phyloP scores from a whole-genome alignment of 1,139 yeast genomes.

The Taphrina flavorubra region DNA sequence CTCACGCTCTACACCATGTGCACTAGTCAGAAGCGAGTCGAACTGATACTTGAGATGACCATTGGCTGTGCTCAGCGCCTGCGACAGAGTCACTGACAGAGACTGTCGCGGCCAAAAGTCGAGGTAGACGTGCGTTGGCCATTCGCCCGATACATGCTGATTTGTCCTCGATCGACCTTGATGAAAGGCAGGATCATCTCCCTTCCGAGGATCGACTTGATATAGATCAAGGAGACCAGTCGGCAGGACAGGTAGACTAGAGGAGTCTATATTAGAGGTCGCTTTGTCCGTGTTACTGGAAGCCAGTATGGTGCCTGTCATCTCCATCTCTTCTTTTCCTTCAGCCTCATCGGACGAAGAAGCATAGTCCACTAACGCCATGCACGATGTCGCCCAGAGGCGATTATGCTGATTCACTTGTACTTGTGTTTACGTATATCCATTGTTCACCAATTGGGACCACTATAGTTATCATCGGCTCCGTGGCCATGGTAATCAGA shows the following conservation, averaged over 20 bases:
- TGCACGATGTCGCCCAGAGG: neutral
- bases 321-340: neutral
- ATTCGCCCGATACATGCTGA: slow-evolving; percentile 18
- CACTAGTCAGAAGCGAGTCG: slow-evolving; percentile 11
- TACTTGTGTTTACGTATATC: too few relatives aligned
- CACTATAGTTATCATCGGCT: too few relatives aligned
- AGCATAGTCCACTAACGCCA: slow-evolving; percentile 13
- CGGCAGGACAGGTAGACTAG: slow-evolving; percentile 10
- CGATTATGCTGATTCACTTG: too few relatives aligned
- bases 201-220: slow-evolving; percentile 30
- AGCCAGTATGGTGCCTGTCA: neutral
- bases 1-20: slow-evolving; percentile 8
- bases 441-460: too few relatives aligned
- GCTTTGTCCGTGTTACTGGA: neutral
- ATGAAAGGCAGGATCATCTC: slow-evolving; percentile 34
- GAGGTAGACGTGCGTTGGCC: slow-evolving; percentile 34
- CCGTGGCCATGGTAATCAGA: too few relatives aligned
- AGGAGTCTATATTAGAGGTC: neutral
- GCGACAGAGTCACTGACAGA: neutral
- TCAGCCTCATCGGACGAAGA: slow-evolving; percentile 18
- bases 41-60: neutral
- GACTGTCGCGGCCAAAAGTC: slow-evolving; percentile 7
- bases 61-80: neutral
- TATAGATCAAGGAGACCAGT: slow-evolving; percentile 19
- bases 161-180: slow-evolving; percentile 22